phyloP scores from a whole-genome alignment of 2,329 filamentous ascomycete genomes.

The Aaosphaeria arxii region DNA sequence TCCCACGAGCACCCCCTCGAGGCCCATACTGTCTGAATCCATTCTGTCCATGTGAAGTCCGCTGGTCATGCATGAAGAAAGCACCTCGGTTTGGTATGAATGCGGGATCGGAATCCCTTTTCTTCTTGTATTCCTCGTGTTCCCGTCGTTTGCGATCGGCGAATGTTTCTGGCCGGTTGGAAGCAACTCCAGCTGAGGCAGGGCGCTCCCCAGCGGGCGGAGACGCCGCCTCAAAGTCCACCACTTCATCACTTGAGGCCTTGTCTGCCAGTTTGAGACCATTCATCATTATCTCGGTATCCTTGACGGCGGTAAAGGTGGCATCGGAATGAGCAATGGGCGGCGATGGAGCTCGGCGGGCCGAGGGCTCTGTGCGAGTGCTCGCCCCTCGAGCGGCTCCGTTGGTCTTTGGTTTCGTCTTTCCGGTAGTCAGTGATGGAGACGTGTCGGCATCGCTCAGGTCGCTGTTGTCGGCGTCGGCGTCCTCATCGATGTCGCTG shows the following conservation, averaged over 20 bases:
- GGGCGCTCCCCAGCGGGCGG: constrained; percentile 29
- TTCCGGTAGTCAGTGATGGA: constrained; percentile 31
- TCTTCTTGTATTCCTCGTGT: constrained; percentile 86
- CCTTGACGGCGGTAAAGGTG: constrained; percentile 46
- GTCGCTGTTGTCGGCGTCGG: constrained; percentile 58
- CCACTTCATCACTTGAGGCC: constrained; percentile 39
- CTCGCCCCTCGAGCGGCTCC: constrained; percentile 29
- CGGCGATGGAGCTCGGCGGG: constrained; percentile 27
- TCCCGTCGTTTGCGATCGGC: constrained; percentile 75
- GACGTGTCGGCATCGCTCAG: constrained; percentile 51
- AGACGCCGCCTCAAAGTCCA: constrained; percentile 51
- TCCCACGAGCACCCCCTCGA: constrained; percentile 58
- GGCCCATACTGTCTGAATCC: constrained; percentile 67
- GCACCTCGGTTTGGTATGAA: constrained; percentile 92
- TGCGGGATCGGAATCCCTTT: constrained; percentile 82
- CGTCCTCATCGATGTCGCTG: constrained; percentile 57
- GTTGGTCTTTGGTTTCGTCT: constrained; percentile 38
- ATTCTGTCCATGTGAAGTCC: constrained; percentile 72
- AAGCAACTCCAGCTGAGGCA: constrained; percentile 35
- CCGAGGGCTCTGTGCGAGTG: constrained; percentile 20
- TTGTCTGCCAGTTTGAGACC: constrained; percentile 50
- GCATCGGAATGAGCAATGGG: constrained; percentile 37
- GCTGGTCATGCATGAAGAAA: constrained; percentile 96
- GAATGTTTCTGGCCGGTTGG: constrained; percentile 51
- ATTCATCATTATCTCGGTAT: constrained; percentile 62